Conservation (phyloP, 768 basidiomycete species). For the Mycena filopes region DNA sequence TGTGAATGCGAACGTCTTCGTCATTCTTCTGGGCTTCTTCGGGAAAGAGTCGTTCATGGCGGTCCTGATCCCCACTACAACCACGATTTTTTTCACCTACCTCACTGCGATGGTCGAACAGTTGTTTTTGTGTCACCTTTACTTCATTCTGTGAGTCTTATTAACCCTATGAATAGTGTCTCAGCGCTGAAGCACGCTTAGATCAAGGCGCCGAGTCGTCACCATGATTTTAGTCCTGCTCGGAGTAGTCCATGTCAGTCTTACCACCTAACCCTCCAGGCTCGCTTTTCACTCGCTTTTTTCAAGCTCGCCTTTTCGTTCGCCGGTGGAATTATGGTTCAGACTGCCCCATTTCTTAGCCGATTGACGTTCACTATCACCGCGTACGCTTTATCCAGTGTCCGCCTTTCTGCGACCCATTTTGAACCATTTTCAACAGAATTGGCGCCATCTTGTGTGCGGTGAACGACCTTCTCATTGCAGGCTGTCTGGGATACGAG, state of each 20-base stretch:
- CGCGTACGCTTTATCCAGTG: slow-evolving; percentile 7
- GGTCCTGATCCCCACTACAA: neutral
- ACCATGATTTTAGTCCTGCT: slow-evolving; percentile 16
- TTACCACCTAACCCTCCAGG: no score
- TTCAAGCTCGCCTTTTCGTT: slow-evolving; percentile 21
- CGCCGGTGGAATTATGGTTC: slow-evolving; percentile 17
- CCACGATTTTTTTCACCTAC: slow-evolving; percentile 24
- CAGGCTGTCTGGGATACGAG: slow-evolving; percentile 21
- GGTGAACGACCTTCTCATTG: slow-evolving; percentile 24
- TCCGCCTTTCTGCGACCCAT: neutral
- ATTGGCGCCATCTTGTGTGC: slow-evolving; percentile 26
- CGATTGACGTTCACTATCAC: slow-evolving; percentile 8
- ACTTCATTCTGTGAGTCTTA: slow-evolving; percentile 25
- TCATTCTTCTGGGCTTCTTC: slow-evolving; percentile 15
- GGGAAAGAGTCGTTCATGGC: neutral
- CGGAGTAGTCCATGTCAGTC: slow-evolving; percentile 21
- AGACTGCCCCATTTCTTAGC: neutral
- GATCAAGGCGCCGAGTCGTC: slow-evolving; percentile 23
- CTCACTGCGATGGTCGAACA: slow-evolving; percentile 25
- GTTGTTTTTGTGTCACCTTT: slow-evolving; percentile 28
- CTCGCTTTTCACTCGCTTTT: neutral
- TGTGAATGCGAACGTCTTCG: slow-evolving; percentile 17
- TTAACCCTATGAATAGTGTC: neutral
- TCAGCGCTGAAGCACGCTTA: neutral
- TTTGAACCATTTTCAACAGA: neutral